Evolutionary conservation across 352 stramenopile genomes (phyloP).

Genomic region (Aphanomyces cochlioides): DNA sequence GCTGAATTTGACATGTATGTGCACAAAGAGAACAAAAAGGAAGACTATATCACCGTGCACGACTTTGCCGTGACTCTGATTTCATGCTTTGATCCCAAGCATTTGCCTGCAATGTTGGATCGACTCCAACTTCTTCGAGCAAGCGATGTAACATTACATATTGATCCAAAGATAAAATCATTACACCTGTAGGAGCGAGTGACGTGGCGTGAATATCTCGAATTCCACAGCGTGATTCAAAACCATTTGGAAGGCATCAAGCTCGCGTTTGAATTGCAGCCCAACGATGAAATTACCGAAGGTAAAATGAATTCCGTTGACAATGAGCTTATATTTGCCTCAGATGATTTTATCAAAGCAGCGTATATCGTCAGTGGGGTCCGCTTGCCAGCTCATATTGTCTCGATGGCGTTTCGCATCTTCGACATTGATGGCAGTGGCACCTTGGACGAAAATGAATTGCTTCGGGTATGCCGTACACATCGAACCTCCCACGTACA

Average conservation of each 20-base stretch:
- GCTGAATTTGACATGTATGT: conserved; percentile 75
- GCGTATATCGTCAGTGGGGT: conserved; percentile 58
- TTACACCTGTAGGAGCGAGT: conserved; percentile 41
- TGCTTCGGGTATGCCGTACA: conserved; percentile 49
- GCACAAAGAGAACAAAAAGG: conserved; percentile 38
- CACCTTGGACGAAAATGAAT: conserved; percentile 58
- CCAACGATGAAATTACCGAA: conserved; percentile 63
- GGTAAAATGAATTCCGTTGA: conserved; percentile 30
- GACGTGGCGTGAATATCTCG: conserved; percentile 67
- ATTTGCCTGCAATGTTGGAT: conserved; percentile 52
- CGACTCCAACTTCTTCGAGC: conserved; percentile 55
- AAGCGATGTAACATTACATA: conserved; percentile 44
- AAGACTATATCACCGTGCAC: conserved; percentile 55
- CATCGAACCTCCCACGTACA: background rate
- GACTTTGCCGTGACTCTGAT: conserved; percentile 76
- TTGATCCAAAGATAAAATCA: background rate
- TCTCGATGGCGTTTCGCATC: conserved; percentile 68
- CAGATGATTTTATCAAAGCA: conserved; percentile 66
- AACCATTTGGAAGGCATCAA: conserved; percentile 69
- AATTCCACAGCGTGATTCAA: conserved; percentile 72
- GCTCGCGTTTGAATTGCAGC: conserved; percentile 59
- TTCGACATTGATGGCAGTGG: conserved; percentile 71
- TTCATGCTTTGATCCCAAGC: conserved; percentile 66
- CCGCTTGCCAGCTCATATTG: conserved; percentile 60
- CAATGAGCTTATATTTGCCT: background rate